Percentiles rank a stretch among this genome's conserved stretches.
Conservation (phyloP, 257 asterid genomes). For the Henckelia pumila region DNA sequence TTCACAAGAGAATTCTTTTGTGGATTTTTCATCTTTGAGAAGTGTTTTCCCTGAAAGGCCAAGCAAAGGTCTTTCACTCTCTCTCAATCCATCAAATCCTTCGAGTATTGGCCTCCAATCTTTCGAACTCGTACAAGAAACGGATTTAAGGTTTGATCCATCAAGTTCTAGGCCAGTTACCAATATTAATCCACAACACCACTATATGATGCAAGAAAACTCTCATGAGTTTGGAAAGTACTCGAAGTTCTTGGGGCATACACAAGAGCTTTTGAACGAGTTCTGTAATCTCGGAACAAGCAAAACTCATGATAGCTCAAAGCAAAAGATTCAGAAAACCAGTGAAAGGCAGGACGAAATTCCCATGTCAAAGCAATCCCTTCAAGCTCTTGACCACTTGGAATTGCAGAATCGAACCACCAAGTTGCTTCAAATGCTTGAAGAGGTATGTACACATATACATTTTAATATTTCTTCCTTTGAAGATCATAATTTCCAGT, state of each 20-base stretch:
- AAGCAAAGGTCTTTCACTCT: slow-evolving; percentile 79
- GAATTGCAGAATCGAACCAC: slow-evolving; percentile 72
- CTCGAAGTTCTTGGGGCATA: slow-evolving; percentile 60
- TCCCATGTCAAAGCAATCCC: slow-evolving; percentile 40
- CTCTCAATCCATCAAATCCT: slow-evolving; percentile 63
- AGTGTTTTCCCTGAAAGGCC: slow-evolving; percentile 74
- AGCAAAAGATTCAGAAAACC: slow-evolving; percentile 36
- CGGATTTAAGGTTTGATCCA: slow-evolving; percentile 42
- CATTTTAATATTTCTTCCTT: not conserved
- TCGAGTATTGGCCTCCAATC: slow-evolving; percentile 56
- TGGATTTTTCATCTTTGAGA: slow-evolving; percentile 48
- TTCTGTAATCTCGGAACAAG: slow-evolving; percentile 62
- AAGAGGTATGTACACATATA: slow-evolving; percentile 68
- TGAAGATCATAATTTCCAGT: not conserved
- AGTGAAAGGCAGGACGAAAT: slow-evolving; percentile 33
- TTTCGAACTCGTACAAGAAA: slow-evolving; percentile 47
- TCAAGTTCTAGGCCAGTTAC: slow-evolving; percentile 53
- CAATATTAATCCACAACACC: slow-evolving; percentile 29
- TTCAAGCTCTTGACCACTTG: slow-evolving; percentile 60
- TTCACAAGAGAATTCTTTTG: slow-evolving; percentile 11
- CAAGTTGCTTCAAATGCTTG: slow-evolving; percentile 77
- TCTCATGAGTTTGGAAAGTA: slow-evolving; percentile 39
- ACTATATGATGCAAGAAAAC: slow-evolving; percentile 30
- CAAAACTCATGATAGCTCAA: slow-evolving; percentile 29
- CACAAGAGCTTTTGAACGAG: slow-evolving; percentile 70